Conservation (phyloP, 208 protist species). For the Leishmania gerbilli region DNA sequence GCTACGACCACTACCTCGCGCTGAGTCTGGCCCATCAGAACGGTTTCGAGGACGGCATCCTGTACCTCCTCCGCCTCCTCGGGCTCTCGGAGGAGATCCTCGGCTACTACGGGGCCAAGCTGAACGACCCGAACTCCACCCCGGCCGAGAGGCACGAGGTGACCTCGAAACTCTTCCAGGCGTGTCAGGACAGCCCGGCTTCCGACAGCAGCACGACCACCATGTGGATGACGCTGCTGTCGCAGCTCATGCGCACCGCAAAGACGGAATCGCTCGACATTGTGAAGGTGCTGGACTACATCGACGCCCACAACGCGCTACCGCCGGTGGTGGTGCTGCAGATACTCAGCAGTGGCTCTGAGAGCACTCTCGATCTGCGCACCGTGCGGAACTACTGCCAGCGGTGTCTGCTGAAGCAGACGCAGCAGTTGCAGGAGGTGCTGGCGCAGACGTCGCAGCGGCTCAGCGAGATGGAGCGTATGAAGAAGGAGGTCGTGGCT, state of each 20-base stretch:
- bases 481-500: slow-evolving; percentile 67
- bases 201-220: slow-evolving; percentile 22
- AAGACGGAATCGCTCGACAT: slow-evolving; percentile 48
- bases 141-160: slow-evolving; percentile 30
- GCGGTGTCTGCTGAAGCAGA: slow-evolving; percentile 51
- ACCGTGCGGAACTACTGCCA: slow-evolving; percentile 91
- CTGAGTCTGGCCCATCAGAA: slow-evolving; percentile 90
- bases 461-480: slow-evolving; percentile 50
- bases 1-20: slow-evolving; percentile 93
- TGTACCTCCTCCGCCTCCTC: slow-evolving; percentile 89
- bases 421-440: slow-evolving; percentile 11
- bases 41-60: slow-evolving; percentile 86
- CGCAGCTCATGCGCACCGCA: slow-evolving; percentile 68
- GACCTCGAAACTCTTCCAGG: slow-evolving; percentile 52
- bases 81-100: slow-evolving; percentile 84
- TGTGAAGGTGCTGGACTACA: slow-evolving; percentile 61
- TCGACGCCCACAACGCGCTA: slow-evolving; percentile 88
- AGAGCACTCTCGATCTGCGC: slow-evolving; percentile 53
- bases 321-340: slow-evolving; percentile 93
- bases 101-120: slow-evolving; percentile 88
- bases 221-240: slow-evolving; percentile 93
- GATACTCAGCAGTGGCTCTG: slow-evolving; percentile 62
- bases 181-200: slow-evolving; percentile 40
- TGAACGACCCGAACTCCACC: slow-evolving; percentile 43
- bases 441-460: slow-evolving; percentile 29